phyloP scores from a whole-genome alignment of 176 grass and related monocot genomes.

The Eragrostis curvula region DNA sequence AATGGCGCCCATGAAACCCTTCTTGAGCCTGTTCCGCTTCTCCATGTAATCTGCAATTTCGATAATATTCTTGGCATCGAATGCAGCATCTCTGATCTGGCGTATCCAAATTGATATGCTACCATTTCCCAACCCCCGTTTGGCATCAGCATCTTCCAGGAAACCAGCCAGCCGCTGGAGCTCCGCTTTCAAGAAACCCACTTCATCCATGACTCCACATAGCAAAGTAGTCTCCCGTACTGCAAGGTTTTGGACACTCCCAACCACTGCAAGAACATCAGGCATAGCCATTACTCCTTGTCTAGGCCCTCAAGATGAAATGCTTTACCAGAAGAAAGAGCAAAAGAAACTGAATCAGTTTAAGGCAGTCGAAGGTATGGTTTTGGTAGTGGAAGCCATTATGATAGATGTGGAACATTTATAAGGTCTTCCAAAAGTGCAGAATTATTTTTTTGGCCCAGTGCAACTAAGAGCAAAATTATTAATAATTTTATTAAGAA shows the following conservation, averaged over 20 bases:
- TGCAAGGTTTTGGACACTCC: not conserved
- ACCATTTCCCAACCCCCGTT: not conserved
- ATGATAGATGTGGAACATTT: too few relatives aligned
- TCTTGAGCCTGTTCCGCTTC: constrained; percentile 22
- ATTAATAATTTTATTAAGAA: too few relatives aligned
- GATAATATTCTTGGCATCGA: constrained; percentile 18
- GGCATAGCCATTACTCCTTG: constrained; percentile 2
- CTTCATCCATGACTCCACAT: not conserved
- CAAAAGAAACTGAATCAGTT: too few relatives aligned
- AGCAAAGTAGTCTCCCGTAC: not conserved
- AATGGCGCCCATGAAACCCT: not conserved
- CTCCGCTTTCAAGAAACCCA: constrained; percentile 14
- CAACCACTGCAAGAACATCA: not conserved
- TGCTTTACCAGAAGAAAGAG: too few relatives aligned
- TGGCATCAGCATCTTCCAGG: constrained; percentile 14
- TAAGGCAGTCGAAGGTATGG: too few relatives aligned
- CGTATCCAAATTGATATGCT: not conserved
- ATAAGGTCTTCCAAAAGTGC: too few relatives aligned
- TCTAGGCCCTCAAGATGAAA: too few relatives aligned
- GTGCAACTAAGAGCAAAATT: too few relatives aligned
- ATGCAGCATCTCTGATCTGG: constrained; percentile 26
- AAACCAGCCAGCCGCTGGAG: constrained; percentile 6
- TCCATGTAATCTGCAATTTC: not conserved
- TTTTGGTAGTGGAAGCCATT: too few relatives aligned
- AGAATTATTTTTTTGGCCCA: too few relatives aligned